Evolutionary conservation across 306 rosid genomes (phyloP).

Genomic region (Citrullus amarus): DNA sequence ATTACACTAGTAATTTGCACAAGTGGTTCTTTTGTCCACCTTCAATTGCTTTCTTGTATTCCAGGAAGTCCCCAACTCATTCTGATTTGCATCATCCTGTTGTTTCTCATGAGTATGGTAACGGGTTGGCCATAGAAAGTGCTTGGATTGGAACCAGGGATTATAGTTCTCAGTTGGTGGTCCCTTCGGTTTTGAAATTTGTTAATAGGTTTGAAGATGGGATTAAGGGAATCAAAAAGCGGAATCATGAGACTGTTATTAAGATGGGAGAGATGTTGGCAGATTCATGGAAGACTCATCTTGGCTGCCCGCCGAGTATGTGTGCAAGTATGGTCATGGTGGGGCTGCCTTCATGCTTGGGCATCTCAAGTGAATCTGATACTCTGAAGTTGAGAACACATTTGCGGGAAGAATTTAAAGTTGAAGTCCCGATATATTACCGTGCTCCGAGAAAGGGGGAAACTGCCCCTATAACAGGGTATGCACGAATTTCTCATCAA

Average conservation of each 20-base stretch:
- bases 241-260: slow-evolving; percentile 76
- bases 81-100: slow-evolving; percentile 84
- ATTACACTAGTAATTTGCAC: slow-evolving; percentile 87
- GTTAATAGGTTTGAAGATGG: slow-evolving; percentile 77
- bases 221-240: slow-evolving; percentile 73
- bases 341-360: slow-evolving; percentile 73
- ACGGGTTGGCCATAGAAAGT: slow-evolving; percentile 85
- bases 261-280: slow-evolving; percentile 85
- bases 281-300: slow-evolving; percentile 69
- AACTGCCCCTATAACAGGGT: slow-evolving; percentile 48
- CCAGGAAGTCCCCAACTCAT: slow-evolving; percentile 25
- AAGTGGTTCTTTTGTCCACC: slow-evolving; percentile 99
- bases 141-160: slow-evolving; percentile 99
- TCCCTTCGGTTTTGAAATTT: slow-evolving; percentile 62
- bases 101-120: slow-evolving; percentile 93
- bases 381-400: slow-evolving; percentile 45
- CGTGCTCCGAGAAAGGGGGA: slow-evolving; percentile 54
- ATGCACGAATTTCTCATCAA: slow-evolving; percentile 86
- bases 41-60: slow-evolving; percentile 65
- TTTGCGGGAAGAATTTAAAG: slow-evolving; percentile 60
- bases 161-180: slow-evolving; percentile 84
- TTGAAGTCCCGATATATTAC: slow-evolving; percentile 77
- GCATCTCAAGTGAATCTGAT: slow-evolving; percentile 50
- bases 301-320: slow-evolving; percentile 78
- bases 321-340: slow-evolving; percentile 90